Evolutionary conservation across 2,329 filamentous ascomycete genomes (phyloP).

Genomic region (Ophiosphaerella korrae): DNA sequence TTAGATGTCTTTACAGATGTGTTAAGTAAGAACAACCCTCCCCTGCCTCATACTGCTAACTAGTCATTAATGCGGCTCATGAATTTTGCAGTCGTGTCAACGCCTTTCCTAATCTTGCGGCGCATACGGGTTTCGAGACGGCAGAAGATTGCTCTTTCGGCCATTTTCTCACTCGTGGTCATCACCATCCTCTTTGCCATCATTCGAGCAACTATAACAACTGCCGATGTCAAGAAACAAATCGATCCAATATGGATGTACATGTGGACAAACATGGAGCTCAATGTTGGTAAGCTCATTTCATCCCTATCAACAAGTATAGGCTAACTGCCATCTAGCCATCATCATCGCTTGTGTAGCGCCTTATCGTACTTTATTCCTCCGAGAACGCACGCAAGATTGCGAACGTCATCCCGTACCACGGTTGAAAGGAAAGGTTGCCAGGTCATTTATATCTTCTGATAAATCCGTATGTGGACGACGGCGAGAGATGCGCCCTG

Average conservation of each 20-base stretch:
- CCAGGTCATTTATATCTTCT: too few relatives aligned
- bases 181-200: constrained; percentile 14
- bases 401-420: too few relatives aligned
- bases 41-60: background rate
- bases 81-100: constrained; percentile 7
- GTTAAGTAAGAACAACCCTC: constrained; percentile 11
- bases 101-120: constrained; percentile 11
- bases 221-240: constrained; percentile 4
- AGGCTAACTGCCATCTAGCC: background rate
- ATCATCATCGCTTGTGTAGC: constrained; percentile 14
- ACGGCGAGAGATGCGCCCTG: background rate
- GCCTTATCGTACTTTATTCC: constrained; percentile 9
- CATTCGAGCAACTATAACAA: constrained; percentile 8
- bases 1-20: constrained; percentile 18
- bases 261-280: constrained; percentile 10
- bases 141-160: constrained; percentile 5
- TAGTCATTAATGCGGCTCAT: background rate
- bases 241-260: constrained; percentile 14
- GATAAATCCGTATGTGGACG: background rate
- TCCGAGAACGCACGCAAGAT: background rate
- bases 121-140: constrained; percentile 4
- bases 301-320: background rate
- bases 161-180: constrained; percentile 16
- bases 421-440: too few relatives aligned
- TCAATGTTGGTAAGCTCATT: constrained; percentile 6